phyloP scores from a whole-genome alignment of 805 yeast species.

The Cyberlindnera samutprakarnensis region DNA sequence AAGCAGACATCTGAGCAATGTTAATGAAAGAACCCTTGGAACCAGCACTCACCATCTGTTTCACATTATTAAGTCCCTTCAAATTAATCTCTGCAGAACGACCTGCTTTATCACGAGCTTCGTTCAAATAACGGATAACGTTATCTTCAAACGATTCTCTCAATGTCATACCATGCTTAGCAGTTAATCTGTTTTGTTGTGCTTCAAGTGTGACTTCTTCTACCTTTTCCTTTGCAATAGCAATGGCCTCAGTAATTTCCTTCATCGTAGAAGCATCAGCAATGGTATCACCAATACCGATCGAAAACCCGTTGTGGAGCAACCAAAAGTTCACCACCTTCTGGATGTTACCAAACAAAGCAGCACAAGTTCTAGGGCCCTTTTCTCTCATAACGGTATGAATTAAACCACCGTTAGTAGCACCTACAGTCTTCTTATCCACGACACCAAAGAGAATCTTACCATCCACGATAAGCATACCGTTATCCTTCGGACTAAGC shows the following conservation, averaged over 20 bases:
- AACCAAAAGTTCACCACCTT: slow-evolving; percentile 96
- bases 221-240: slow-evolving; percentile 88
- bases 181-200: slow-evolving; percentile 78
- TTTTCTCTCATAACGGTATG: slow-evolving; percentile 98
- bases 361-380: slow-evolving; percentile 87
- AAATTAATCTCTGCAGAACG: slow-evolving; percentile 95
- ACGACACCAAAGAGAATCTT: slow-evolving; percentile 97
- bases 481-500: slow-evolving; percentile 83
- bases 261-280: slow-evolving; percentile 97
- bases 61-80: slow-evolving; percentile 91
- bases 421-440: slow-evolving; percentile 96
- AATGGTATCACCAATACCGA: slow-evolving; percentile 99
- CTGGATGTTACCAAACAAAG: slow-evolving; percentile 85
- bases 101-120: slow-evolving; percentile 99
- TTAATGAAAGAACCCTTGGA: slow-evolving; percentile 98
- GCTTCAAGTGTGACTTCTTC: slow-evolving; percentile 92
- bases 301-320: slow-evolving; percentile 93
- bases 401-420: slow-evolving; percentile 95
- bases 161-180: slow-evolving; percentile 99
- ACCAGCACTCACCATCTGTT: slow-evolving; percentile 99
- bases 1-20: slow-evolving; percentile 98
- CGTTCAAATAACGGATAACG: slow-evolving; percentile 89
- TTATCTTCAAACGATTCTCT: slow-evolving; percentile 98
- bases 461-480: slow-evolving; percentile 94
- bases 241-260: slow-evolving; percentile 86